Percentiles rank a stretch among this genome's conserved stretches.
Conservation (phyloP, 805 yeast species). For the Candida boleticola region DNA sequence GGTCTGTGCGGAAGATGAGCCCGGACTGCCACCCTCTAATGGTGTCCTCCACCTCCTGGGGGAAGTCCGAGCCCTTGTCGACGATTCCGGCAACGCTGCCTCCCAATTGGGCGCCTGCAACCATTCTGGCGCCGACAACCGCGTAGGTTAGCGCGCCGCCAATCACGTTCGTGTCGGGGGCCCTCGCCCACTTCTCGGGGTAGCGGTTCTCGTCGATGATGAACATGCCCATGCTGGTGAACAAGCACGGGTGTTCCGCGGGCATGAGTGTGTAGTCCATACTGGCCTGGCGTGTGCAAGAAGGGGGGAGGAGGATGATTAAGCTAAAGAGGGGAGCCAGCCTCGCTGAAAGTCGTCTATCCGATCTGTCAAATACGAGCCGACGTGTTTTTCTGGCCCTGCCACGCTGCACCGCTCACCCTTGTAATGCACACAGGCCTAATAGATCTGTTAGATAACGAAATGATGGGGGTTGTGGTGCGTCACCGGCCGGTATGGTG, state of each 20-base stretch:
- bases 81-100: slow-evolving; percentile 60
- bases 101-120: slow-evolving; percentile 37
- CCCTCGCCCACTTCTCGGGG: slow-evolving; percentile 26
- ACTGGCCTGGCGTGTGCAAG: neutral
- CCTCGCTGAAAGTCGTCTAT: no score
- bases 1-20: slow-evolving; percentile 50
- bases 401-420: no score
- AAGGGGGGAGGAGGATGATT: neutral
- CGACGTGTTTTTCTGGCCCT: no score
- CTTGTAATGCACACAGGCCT: no score
- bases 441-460: no score
- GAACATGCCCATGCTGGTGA: slow-evolving; percentile 82
- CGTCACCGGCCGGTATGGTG: no score
- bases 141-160: slow-evolving; percentile 94
- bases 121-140: slow-evolving; percentile 67
- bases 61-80: slow-evolving; percentile 81
- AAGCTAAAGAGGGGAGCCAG: no score
- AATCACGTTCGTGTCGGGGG: slow-evolving; percentile 46
- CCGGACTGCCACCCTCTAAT: slow-evolving; percentile 65
- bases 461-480: no score
- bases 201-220: slow-evolving; percentile 83
- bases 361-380: no score
- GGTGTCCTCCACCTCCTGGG: slow-evolving; percentile 40
- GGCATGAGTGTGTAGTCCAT: slow-evolving; percentile 6
- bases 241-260: slow-evolving; percentile 20